Conservation (phyloP, 139 green algal genomes). For the Asterochloris erici region DNA sequence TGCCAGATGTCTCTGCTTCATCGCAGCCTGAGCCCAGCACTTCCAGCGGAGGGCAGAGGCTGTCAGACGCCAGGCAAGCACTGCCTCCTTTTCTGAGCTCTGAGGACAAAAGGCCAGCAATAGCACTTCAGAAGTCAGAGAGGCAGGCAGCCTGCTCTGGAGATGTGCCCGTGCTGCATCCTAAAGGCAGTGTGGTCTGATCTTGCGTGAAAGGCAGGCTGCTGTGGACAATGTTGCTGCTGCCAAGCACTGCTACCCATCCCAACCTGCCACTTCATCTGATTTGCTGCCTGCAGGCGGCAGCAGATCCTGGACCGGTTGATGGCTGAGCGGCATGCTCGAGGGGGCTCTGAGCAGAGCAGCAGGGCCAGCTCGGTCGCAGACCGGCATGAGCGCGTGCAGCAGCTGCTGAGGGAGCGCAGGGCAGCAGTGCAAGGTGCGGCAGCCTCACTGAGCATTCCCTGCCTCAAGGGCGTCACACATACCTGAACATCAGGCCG, state of each 20-base stretch:
- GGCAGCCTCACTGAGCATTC: neutral
- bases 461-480: neutral
- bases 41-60: neutral
- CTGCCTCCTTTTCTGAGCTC: no score
- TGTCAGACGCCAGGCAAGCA: neutral
- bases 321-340: slow-evolving; percentile 13
- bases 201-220: no score
- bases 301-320: slow-evolving; percentile 16
- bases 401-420: slow-evolving; percentile 13
- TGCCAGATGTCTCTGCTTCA: neutral
- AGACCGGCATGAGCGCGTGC: slow-evolving; percentile 10
- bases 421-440: neutral
- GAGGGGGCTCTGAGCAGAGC: neutral
- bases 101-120: no score
- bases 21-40: neutral
- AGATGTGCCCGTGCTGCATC: no score
- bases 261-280: no score
- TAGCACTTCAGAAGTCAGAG: no score
- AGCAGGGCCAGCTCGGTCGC: slow-evolving; percentile 5
- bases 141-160: no score
- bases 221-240: no score
- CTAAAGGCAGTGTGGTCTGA: no score
- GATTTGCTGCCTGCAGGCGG: neutral
- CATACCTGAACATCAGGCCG: no score
- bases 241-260: no score